Percentiles rank a stretch among this genome's conserved stretches.
Conservation (phyloP, 208 protist species). For the Leishmania arabica region DNA sequence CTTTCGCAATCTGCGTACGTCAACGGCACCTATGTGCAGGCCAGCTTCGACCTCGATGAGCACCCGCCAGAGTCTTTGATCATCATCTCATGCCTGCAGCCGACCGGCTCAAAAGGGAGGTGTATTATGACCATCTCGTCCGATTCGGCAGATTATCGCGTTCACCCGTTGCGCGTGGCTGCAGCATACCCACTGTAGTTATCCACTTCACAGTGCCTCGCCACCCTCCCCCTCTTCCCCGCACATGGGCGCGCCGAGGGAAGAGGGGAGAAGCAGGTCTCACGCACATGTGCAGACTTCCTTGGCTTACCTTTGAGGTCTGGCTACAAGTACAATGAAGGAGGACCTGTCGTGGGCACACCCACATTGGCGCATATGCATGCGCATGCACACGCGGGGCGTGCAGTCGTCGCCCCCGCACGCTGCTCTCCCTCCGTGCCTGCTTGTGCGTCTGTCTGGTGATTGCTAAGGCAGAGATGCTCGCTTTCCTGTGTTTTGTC, state of each 20-base stretch:
- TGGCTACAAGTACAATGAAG: neutral
- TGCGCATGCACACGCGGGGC: neutral
- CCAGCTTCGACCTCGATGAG: slow-evolving; percentile 44
- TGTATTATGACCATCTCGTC: slow-evolving; percentile 63
- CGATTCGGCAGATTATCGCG: slow-evolving; percentile 13
- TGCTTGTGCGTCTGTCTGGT: neutral
- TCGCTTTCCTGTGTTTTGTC: neutral
- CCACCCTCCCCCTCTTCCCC: neutral
- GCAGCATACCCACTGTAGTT: neutral
- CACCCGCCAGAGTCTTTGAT: slow-evolving; percentile 61
- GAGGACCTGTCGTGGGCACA: neutral
- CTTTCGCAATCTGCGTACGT: slow-evolving; percentile 76
- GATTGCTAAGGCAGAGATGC: neutral
- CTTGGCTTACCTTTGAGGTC: no score
- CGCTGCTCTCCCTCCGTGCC: no score
- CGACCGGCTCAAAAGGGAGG: slow-evolving; percentile 55
- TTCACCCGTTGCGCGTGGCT: slow-evolving; percentile 4
- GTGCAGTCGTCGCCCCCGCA: neutral
- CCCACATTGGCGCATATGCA: neutral
- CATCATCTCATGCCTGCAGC: slow-evolving; percentile 83
- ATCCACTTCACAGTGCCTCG: neutral
- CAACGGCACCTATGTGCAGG: slow-evolving; percentile 54
- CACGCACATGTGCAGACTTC: neutral
- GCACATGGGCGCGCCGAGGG: neutral
- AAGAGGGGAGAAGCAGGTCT: no score